A percentile compares a stretch with the other conserved stretches of the same genome.
Evolutionary conservation across 768 basidiomycete genomes (phyloP).

Genomic region (Psilocybe cubensis): DNA sequence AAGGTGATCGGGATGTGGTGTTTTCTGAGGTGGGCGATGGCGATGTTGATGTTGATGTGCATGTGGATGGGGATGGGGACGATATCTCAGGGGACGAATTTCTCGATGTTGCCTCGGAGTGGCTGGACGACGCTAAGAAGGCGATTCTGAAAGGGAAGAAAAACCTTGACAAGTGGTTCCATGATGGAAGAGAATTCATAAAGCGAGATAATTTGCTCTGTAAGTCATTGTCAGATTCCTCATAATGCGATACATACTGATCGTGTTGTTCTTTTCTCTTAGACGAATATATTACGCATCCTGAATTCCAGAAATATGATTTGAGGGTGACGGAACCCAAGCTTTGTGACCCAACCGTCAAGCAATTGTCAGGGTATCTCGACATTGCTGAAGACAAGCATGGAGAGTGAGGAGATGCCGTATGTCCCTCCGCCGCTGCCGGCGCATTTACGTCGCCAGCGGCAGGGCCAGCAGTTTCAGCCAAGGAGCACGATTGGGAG

Average conservation of each 20-base stretch:
- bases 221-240: constrained; percentile 42
- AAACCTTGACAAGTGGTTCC: constrained; percentile 62
- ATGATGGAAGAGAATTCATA: constrained; percentile 68
- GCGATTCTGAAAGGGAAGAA: constrained; percentile 46
- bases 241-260: not conserved
- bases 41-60: too few relatives aligned
- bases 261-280: not conserved
- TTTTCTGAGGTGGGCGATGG: too few relatives aligned
- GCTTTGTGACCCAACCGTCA: constrained; percentile 77
- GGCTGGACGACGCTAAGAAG: constrained; percentile 46
- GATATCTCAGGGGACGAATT: constrained; percentile 36
- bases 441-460: too few relatives aligned
- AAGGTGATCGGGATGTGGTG: too few relatives aligned
- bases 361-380: constrained; percentile 84
- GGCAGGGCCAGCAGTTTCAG: too few relatives aligned
- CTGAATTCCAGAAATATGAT: constrained; percentile 50
- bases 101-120: constrained; percentile 33
- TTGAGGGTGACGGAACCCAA: constrained; percentile 69
- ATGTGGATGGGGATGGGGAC: too few relatives aligned
- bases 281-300: constrained; percentile 73
- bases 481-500: too few relatives aligned
- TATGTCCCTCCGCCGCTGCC: too few relatives aligned
- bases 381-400: constrained; percentile 81
- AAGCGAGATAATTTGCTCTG: constrained; percentile 72
- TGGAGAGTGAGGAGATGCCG: too few relatives aligned